Evolutionary conservation across 306 rosid species (phyloP), one percentile per base, ranked within the genome.

Genomic region (Castanea mollissima): DNA sequence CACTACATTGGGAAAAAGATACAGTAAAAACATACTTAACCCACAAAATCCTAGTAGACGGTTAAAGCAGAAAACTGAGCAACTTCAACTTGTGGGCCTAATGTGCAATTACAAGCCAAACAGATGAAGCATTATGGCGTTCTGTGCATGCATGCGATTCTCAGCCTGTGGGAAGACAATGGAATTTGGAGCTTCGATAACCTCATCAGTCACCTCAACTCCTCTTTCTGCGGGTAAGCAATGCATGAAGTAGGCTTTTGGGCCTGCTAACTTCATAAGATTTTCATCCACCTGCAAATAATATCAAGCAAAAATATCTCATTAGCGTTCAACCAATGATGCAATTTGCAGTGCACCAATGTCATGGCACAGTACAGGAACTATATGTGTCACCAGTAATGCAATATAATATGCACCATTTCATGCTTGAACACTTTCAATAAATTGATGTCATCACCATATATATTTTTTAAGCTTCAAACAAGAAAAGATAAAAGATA

Each of bases 171-270:
- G 93, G 80, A 96, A 96, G 64, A 96, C 99, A 41, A 96, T 89
- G 52, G 99, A 96, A 80, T 93, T 84, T 58, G 96, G 88, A 71
- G 99, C 97, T 83, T 96, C 99, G 31, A 96, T 79, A 69, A 96
- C 98, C 51, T 81, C 94, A 49, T 96, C 89, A 2, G 97, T 95
- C 77, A 95, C 98, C 84, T 95, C 99, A 64, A 90, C 98, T 55
- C 99, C 99, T 87, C 99, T 88, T 80, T 93, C 99, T 0, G 99
- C 99, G 0, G 99, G 99, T 70, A 96, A 83, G 86, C 99, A 96
- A 74, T 93, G 99, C 98, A 96, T 93, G 89, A 96, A 91, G 78
- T 84, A 87, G 1, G 94, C 94, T 79, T 88, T 83, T 6, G 97
- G 83, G 78, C 99, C 98, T 4, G 99, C 99, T 49, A 88, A 16